Evolutionary conservation across 768 basidiomycete species (phyloP), one percentile per base, ranked within the genome.

Genomic region (Artomyces pyxidatus): DNA sequence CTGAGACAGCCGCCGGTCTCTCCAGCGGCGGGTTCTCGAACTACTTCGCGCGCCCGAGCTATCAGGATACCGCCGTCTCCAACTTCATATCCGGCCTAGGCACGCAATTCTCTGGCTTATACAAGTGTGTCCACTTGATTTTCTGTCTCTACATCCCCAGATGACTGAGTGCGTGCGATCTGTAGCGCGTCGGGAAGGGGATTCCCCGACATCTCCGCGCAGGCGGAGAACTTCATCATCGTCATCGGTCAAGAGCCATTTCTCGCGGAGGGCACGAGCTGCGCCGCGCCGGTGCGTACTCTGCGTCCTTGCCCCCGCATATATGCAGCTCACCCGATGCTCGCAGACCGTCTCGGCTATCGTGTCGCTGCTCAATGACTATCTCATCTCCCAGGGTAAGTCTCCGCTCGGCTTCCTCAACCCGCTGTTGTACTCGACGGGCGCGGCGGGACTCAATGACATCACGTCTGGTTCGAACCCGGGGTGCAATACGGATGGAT

Each of bases 11-110:
- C 14, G 65, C 74, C 47, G 68, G 64, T 61, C 80, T 83, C 65
- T 79, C 81, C 25, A 80, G 81, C 4, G 83, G 83, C 37, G 83
- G 83, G 2, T 84, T 83, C 65, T 81, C 78, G 19, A 65, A 67
- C 58, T 64, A 63, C 53, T 65, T 68, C 42, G 52, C 65, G n/a
- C 59, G 37, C 9, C 42, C 25, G 28, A 58, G 53, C 45, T 69
- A 63, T 48, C 67, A 68, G 53, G 38, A 54, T 1, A 40, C 55
- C 11, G 61, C 62, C 2, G 65, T 69, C 4, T 42, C 55, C 5
- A 52, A 53, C 16, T 68, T 63, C 58, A 50, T 65, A 25, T 55
- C 48, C 8, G 55, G 57, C n/a, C 68, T 81, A 32, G 79, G 78
- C 16, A 68, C 64, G 26, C 74, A 69, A 16, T 65, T 69, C 55